phyloP scores from a whole-genome alignment of 116 monocot species.

The Iris pallida region DNA sequence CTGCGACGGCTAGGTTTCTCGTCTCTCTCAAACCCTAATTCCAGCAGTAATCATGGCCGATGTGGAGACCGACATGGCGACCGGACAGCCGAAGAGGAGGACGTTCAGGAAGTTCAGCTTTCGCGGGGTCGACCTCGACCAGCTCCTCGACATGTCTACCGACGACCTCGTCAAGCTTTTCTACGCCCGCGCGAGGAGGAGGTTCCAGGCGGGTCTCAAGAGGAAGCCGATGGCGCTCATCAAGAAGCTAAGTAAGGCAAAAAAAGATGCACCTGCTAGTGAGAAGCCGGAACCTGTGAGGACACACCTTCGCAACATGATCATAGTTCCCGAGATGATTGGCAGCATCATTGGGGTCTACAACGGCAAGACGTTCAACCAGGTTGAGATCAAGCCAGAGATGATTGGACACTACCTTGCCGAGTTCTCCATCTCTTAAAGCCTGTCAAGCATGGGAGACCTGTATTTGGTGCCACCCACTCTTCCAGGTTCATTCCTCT shows the following conservation, averaged over 20 bases:
- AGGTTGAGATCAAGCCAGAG: slow-evolving; percentile 71
- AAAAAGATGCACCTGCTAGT: slow-evolving; percentile 53
- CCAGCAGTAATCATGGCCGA: slow-evolving; percentile 10
- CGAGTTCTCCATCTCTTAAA: slow-evolving; percentile 68
- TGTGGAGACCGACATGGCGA: slow-evolving; percentile 26
- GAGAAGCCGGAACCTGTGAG: slow-evolving; percentile 70
- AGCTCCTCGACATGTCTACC: slow-evolving; percentile 62
- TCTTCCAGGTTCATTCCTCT: slow-evolving; percentile 71
- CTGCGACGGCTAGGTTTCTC: too few species aligned
- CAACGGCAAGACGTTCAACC: slow-evolving; percentile 71
- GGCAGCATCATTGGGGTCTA: slow-evolving; percentile 77
- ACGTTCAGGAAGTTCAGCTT: slow-evolving; percentile 62
- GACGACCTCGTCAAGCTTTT: slow-evolving; percentile 68
- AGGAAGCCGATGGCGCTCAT: slow-evolving; percentile 83
- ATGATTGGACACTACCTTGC: slow-evolving; percentile 71
- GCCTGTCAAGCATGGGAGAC: slow-evolving; percentile 65
- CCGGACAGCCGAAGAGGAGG: slow-evolving; percentile 44
- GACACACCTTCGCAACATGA: slow-evolving; percentile 74
- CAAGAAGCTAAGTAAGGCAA: slow-evolving; percentile 80
- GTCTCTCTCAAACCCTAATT: too few species aligned
- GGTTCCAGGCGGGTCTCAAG: slow-evolving; percentile 75
- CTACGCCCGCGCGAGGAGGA: slow-evolving; percentile 51
- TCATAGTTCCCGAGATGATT: slow-evolving; percentile 75
- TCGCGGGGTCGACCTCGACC: slow-evolving; percentile 62
- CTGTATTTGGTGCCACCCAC: slow-evolving; percentile 71